phyloP scores from a whole-genome alignment of 192 early-diverging fungal genomes.

The Funneliformis mosseae region DNA sequence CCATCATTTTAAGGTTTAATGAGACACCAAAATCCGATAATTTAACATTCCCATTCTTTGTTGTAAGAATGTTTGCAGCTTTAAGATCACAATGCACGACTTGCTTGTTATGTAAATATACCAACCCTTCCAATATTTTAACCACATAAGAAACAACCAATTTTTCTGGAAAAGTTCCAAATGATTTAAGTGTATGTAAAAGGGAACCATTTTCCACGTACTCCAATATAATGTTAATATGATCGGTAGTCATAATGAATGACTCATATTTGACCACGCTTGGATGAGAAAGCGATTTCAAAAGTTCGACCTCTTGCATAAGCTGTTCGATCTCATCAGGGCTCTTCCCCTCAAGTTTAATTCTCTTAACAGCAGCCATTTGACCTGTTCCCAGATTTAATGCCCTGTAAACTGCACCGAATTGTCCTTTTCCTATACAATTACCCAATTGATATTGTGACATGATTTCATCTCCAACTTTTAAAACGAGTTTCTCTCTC shows the following conservation, averaged over 20 bases:
- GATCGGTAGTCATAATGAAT: conserved; percentile 68
- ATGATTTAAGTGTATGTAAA: conserved; percentile 78
- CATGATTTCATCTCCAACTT: conserved; percentile 38
- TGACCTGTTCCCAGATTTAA: conserved; percentile 77
- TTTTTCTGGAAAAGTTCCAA: conserved; percentile 90
- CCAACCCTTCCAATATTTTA: conserved; percentile 88
- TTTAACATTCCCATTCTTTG: conserved; percentile 95
- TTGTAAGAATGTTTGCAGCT: conserved; percentile 94
- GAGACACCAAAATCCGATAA: conserved; percentile 97
- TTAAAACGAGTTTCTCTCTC: conserved; percentile 39
- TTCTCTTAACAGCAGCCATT: conserved; percentile 87
- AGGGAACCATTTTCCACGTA: conserved; percentile 94
- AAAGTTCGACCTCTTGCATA: conserved; percentile 86
- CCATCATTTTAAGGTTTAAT: conserved; percentile 75
- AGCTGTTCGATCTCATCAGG: conserved; percentile 70
- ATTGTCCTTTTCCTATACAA: conserved; percentile 88
- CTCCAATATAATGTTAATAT: conserved; percentile 87
- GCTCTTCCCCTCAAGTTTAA: conserved; percentile 71
- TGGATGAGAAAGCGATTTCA: conserved; percentile 81
- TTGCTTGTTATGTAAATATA: conserved; percentile 86
- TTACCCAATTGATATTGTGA: conserved; percentile 68
- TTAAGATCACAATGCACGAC: conserved; percentile 97
- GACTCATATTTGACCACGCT: conserved; percentile 87
- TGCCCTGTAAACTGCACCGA: conserved; percentile 87
- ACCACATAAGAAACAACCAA: conserved; percentile 83